A percentile compares a stretch with the other conserved stretches of the same genome.
Conservation (phyloP, 768 basidiomycete genomes). For the Rhizopogon vulgaris region DNA sequence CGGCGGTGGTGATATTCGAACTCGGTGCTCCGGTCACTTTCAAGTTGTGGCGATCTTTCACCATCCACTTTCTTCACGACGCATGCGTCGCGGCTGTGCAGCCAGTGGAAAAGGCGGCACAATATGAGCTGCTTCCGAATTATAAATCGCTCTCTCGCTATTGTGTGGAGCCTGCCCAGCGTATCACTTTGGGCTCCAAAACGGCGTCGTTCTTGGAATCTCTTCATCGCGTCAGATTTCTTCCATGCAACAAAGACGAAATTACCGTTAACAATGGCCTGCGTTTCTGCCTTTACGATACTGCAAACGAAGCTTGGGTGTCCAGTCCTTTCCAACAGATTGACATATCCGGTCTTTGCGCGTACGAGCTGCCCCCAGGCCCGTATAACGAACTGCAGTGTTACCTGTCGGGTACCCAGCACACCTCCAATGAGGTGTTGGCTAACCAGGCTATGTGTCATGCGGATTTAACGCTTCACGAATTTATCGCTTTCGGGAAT, state of each 20-base stretch:
- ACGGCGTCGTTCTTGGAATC: neutral
- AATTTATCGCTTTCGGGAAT: constrained; percentile 33
- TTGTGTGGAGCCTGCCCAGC: neutral
- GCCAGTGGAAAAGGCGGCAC: neutral
- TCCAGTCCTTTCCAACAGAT: constrained; percentile 8
- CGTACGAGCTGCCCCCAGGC: constrained; percentile 20
- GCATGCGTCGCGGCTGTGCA: constrained; percentile 14
- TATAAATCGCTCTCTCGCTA: neutral
- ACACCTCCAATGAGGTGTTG: constrained; percentile 34
- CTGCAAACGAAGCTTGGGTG: constrained; percentile 7
- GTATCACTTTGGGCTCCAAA: neutral
- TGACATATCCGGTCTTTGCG: constrained; percentile 21
- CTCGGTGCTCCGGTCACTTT: constrained; percentile 26
- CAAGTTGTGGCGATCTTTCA: constrained; percentile 29
- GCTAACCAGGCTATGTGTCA: constrained; percentile 33
- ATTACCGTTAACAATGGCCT: constrained; percentile 27
- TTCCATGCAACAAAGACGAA: constrained; percentile 6
- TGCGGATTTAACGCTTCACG: constrained; percentile 30
- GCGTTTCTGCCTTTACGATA: constrained; percentile 21
- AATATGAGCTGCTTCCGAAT: neutral
- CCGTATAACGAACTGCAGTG: constrained; percentile 27
- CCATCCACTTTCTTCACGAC: constrained; percentile 29
- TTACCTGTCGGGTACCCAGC: constrained; percentile 24
- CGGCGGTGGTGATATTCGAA: constrained; percentile 31
- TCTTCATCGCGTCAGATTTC: neutral